Evolutionary conservation across 345 rosid species (phyloP).

Genomic region (Brassica incana): DNA sequence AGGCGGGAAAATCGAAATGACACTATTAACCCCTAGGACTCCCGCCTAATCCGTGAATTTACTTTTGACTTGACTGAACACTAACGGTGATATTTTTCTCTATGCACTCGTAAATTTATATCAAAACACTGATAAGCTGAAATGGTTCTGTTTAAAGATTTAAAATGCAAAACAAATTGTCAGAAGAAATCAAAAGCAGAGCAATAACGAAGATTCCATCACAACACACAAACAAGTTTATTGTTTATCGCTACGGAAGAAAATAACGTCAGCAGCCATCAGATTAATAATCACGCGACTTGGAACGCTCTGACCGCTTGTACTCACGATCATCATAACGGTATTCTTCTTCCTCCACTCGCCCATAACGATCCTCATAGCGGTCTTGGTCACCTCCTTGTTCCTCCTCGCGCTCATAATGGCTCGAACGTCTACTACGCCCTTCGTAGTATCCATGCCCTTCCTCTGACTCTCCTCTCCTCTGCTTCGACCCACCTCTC

Average conservation of each 20-base stretch:
- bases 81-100: neutral
- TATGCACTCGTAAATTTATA: neutral
- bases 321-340: slow-evolving; percentile 53
- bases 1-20: slow-evolving; percentile 32
- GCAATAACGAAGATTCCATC: slow-evolving; percentile 14
- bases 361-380: slow-evolving; percentile 68
- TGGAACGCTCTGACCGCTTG: slow-evolving; percentile 38
- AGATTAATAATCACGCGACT: slow-evolving; percentile 35
- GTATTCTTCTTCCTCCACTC: slow-evolving; percentile 61
- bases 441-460: slow-evolving; percentile 54
- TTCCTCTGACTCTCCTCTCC: slow-evolving; percentile 54
- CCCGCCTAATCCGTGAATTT: neutral
- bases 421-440: slow-evolving; percentile 42
- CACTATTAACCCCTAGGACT: neutral
- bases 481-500: slow-evolving; percentile 57
- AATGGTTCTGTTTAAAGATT: neutral
- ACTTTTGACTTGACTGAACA: neutral
- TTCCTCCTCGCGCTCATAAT: slow-evolving; percentile 51
- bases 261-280: slow-evolving; percentile 11
- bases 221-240: slow-evolving; percentile 20
- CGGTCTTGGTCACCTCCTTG: slow-evolving; percentile 57
- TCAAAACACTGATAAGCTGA: neutral
- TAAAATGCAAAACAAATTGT: neutral
- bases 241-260: slow-evolving; percentile 14
- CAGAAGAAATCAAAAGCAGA: neutral